Evolutionary conservation across 768 basidiomycete species (phyloP), one percentile per base, ranked within the genome.

Genomic region (Mycena rebaudengoi): DNA sequence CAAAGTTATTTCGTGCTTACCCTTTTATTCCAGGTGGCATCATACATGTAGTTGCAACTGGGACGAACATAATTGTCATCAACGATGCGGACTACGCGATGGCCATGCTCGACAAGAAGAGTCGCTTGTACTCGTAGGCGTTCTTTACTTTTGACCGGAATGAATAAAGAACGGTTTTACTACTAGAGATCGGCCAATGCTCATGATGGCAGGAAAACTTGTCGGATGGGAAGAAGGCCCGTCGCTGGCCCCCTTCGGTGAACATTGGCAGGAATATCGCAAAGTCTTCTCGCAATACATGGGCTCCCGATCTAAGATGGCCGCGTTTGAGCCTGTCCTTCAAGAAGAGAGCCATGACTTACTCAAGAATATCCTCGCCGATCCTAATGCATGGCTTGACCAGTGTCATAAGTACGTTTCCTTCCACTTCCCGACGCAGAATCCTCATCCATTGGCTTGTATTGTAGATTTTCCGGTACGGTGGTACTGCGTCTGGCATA

Each of bases 81-180:
- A 78, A 79, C 62, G 65, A 49, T 1, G 56, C 30, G 40, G 54
- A 69, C 11, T 28, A 63, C n/a, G 77, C 78, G 8, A 28, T 75
- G 33, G 80, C 80, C 30, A 66, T 79, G 67, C 73, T 81, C 50
- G 78, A 79, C 32, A 79, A 77, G 64, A 79, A 79, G 59, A 80
- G 78, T 30, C 65, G 74, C 46, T 60, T 71, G 37, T 81, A 81
- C n/a, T n/a, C n/a, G n/a, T n/a, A n/a, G n/a, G n/a, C n/a, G n/a
- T n/a, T n/a, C n/a, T n/a, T n/a, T n/a, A n/a, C n/a, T n/a, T n/a
- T n/a, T n/a, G n/a, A n/a, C n/a, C n/a, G n/a, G n/a, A n/a, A n/a
- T n/a, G n/a, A n/a, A n/a, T n/a, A n/a, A n/a, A n/a, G n/a, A n/a
- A n/a, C n/a, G n/a, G n/a, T n/a, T n/a, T n/a, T n/a, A n/a, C n/a